Evolutionary conservation across 352 stramenopile genomes (phyloP), one percentile per base, ranked within the genome.

Genomic region (Peronospora tabacina): DNA sequence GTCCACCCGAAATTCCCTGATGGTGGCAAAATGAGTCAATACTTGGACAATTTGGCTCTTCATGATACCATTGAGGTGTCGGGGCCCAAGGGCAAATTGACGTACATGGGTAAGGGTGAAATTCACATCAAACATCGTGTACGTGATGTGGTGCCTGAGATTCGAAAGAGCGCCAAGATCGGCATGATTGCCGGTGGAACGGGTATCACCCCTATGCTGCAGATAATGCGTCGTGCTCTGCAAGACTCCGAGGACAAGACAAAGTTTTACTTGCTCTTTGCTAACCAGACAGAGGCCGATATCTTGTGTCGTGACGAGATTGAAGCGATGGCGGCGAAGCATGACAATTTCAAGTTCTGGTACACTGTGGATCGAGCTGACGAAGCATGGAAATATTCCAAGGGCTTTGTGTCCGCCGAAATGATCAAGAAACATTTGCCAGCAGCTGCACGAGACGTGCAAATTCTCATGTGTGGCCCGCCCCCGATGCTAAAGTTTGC

Each of bases 401-500:
- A 67, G 6, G 96, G 96, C 56, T 99, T 98, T 56, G 95, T 98
- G 38, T 93, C 70, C 13, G 90, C 89, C 26, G 85, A 91, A 10
- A 98, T 98, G 95, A 96, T 97, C 70, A 73, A 85, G 51, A 66
- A 75, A 43, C 80, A 98, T 69, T 61, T 98, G 37, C 90, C 87
- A 15, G 68, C 63, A 28, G 74, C 91, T 11, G 72, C 55, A 8
- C 49, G 75, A 17, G 87, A 91, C 55, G 86, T 71, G 36, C 71
- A 94, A 59, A 86, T 98, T 47, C 94, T 99, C 61, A 95, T 99
- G 77, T 99, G 96, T 71, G 96, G 96, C 29, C 96, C 96, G 24
- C 95, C 96, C 40, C 91, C 94, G 13, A 99, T 99, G 96, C 94
- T 99, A 59, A 98, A 98, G 75, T 98, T 98, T 70, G 95, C 95